Base-by-base conservation (phyloP, 306 rosid species). In the Begonia fuchsioides region DNA sequence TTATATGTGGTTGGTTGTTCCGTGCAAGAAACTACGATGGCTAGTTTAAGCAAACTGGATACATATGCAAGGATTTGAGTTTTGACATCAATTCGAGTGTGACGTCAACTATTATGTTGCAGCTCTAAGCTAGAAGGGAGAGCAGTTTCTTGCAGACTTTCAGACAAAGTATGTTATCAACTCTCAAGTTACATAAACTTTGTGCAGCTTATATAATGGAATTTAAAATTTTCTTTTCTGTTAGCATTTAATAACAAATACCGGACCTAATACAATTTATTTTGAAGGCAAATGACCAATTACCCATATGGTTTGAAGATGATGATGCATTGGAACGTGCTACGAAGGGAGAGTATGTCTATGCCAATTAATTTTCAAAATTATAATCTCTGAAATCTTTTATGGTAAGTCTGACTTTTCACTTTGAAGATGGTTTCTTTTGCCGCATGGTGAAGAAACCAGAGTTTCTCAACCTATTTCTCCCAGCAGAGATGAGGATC, bases 81-180 rank as follows among this genome's bases (percentile, higher is more conserved):
- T n/a, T 13, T 43, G 41, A 44, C 19, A 19, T 48, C 3, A 43
- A 51, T 16, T 13, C 44, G 50, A 19, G 19, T 15, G 45, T 43
- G 43, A 9, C 39, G 35, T 13, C 43, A 44, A 39, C 43, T 44
- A 64, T 57, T 58, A 17, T 51, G 56, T 70, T 58, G 70, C 82
- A 92, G 98, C 76, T 75, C 85, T 63, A 79, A 82, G 63, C 93
- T 92, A 51, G 96, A 92, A 81, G 98, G 93, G 43, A 79, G 98
- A 68, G 57, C 87, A 17, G 19, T 64, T 49, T 60, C 77, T 54
- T 92, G 96, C 79, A 75, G 98, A 77, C 84, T 90, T 52, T 74
- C 98, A 41, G 98, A 90, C 80, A 90, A 72, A 75, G 98, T 90
- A 81, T 65, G 93, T 62, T 17, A 14, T 55, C 55, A 39, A 50